These are phyloP conservation scores for Scleroderma citrinum DNA, from an alignment of 768 basidiomycete genomes.

Conservation along the genomic window DNA sequence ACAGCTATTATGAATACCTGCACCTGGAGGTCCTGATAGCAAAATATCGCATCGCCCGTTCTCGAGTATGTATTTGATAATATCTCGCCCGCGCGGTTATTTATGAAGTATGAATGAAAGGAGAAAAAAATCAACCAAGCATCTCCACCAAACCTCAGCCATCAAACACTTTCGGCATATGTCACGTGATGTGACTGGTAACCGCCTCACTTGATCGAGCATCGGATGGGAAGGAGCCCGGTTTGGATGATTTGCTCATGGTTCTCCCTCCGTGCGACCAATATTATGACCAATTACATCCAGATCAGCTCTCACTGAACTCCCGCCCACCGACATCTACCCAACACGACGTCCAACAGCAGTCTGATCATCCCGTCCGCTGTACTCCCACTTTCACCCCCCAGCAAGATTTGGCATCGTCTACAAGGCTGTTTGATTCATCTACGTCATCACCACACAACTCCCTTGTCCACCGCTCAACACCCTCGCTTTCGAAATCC, in stretches of 20 bases:
- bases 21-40: conserved; percentile 4
- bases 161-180: too few relatives aligned
- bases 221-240: too few relatives aligned
- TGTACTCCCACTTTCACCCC: conserved; percentile 10
- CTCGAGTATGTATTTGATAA: not conserved
- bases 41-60: not conserved
- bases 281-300: conserved; percentile 19
- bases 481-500: conserved; percentile 7
- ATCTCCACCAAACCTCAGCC: not conserved
- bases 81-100: not conserved
- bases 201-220: too few relatives aligned
- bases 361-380: conserved; percentile 2
- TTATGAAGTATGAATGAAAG: not conserved
- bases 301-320: conserved; percentile 5
- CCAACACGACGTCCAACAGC: conserved; percentile 15
- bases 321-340: conserved; percentile 16
- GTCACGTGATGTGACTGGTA: too few relatives aligned
- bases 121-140: conserved; percentile 1
- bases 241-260: not conserved
- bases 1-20: conserved; percentile 1
- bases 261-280: conserved; percentile 18
- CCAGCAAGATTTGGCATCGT: conserved; percentile 16
- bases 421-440: conserved; percentile 14
- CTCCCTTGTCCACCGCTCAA: conserved; percentile 13
- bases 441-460: conserved; percentile 7